Evolutionary conservation across 306 rosid species (phyloP).

Genomic region (Rubus parviflorus): DNA sequence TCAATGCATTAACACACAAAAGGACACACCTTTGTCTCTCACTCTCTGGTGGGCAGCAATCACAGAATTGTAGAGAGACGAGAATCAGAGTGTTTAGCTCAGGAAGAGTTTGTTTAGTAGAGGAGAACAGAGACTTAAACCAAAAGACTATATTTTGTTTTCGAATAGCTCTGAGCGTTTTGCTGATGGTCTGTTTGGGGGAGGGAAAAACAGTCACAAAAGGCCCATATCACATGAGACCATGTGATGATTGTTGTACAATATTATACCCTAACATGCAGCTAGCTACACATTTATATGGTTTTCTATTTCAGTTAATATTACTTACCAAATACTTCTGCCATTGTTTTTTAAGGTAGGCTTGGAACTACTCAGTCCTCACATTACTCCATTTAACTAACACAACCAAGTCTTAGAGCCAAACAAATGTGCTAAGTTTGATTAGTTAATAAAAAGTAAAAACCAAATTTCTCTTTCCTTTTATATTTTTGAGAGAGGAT

Average conservation of each 20-base stretch:
- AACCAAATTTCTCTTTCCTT: too few relatives aligned
- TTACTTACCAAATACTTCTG: not conserved
- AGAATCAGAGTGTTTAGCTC: constrained; percentile 9
- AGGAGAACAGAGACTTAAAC: too few relatives aligned
- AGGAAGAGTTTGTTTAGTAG: not conserved
- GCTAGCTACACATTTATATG: not conserved
- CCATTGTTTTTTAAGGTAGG: too few relatives aligned
- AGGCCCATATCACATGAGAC: constrained; percentile 1
- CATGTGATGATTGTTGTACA: not conserved
- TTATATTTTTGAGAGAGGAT: too few relatives aligned
- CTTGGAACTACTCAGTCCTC: too few relatives aligned
- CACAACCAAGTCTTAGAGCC: too few relatives aligned
- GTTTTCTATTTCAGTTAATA: not conserved
- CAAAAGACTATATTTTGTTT: too few relatives aligned
- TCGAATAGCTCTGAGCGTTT: too few relatives aligned
- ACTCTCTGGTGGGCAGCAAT: constrained; percentile 12
- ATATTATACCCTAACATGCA: too few relatives aligned
- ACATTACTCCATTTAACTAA: too few relatives aligned
- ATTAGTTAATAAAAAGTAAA: too few relatives aligned
- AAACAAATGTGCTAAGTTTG: too few relatives aligned
- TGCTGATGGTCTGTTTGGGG: not conserved
- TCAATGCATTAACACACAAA: not conserved
- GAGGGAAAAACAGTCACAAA: constrained; percentile 12
- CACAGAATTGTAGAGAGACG: not conserved
- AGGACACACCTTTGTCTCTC: not conserved